Evolutionary conservation across 1,139 yeast species (phyloP).

Genomic region (Geotrichum histeridarum): DNA sequence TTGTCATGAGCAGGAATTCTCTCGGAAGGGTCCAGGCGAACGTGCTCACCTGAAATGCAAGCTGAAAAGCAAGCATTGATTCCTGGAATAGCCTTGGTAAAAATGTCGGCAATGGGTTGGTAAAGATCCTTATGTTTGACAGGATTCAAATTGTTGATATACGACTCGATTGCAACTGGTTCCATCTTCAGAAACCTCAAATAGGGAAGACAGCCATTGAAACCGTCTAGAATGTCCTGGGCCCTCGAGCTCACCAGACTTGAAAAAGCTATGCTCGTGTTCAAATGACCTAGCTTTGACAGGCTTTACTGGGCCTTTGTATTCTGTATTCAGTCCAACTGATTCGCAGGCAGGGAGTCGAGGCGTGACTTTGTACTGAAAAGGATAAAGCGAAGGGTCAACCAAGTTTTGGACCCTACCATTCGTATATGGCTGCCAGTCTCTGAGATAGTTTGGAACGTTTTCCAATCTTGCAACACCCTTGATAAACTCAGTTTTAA

Average conservation of each 20-base stretch:
- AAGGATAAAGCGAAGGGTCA: conserved; percentile 43
- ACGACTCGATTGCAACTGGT: conserved; percentile 29
- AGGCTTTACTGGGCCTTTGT: conserved; percentile 20
- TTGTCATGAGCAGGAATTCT: too few species aligned
- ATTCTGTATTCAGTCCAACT: too few species aligned
- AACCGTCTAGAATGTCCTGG: neutral
- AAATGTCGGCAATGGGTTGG: conserved; percentile 32
- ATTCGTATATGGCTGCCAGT: conserved; percentile 37
- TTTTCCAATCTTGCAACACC: conserved; percentile 47
- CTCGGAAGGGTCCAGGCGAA: neutral
- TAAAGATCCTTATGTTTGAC: conserved; percentile 29
- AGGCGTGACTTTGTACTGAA: conserved; percentile 37
- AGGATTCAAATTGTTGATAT: conserved; percentile 41
- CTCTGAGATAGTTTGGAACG: conserved; percentile 37
- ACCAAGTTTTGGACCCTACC: conserved; percentile 41
- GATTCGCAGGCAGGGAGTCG: too few species aligned
- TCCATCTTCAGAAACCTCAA: conserved; percentile 17
- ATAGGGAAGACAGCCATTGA: conserved; percentile 19
- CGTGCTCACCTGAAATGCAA: neutral
- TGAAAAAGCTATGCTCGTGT: neutral
- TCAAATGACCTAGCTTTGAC: neutral
- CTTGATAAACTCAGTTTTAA: conserved; percentile 17
- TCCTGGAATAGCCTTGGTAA: conserved; percentile 35
- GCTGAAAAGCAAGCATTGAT: conserved; percentile 32
- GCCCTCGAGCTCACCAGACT: neutral